Conservation (phyloP, 371 early-diverging fungal species). For the Mortierella sp. region DNA sequence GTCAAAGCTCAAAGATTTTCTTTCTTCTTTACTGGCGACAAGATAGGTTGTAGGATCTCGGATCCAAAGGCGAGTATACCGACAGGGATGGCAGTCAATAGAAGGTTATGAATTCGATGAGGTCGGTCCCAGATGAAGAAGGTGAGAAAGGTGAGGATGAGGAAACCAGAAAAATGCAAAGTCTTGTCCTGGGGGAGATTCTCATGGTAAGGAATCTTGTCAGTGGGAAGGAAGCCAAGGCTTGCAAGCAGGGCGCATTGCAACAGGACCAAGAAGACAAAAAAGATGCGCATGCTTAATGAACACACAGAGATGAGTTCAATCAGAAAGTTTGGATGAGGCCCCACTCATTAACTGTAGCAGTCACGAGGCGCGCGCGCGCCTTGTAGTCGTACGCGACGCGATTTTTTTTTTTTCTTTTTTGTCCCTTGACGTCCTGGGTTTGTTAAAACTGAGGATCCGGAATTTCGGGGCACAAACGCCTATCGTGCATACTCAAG, state of each 20-base stretch:
- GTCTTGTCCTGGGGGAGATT: constrained; percentile 46
- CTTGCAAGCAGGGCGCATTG: constrained; percentile 38
- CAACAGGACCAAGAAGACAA: constrained; percentile 34
- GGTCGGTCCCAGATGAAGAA: constrained; percentile 53
- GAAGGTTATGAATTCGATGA: constrained; percentile 23
- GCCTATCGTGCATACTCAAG: background rate
- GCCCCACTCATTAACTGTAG: constrained; percentile 1
- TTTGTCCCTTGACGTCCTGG: background rate
- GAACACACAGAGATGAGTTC: background rate
- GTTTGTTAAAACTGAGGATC: background rate
- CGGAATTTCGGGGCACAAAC: background rate
- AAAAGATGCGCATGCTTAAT: constrained; percentile 36
- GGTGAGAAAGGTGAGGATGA: constrained; percentile 46
- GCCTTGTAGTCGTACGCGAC: background rate
- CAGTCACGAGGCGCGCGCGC: background rate
- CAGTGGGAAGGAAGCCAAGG: constrained; percentile 46
- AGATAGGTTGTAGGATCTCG: constrained; percentile 43
- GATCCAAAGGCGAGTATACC: constrained; percentile 42
- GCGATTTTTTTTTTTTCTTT: background rate
- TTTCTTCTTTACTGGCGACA: constrained; percentile 36
- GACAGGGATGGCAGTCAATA: constrained; percentile 33
- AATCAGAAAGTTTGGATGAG: background rate
- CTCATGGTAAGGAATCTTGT: constrained; percentile 51
- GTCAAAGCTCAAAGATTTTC: background rate
- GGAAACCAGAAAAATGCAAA: constrained; percentile 45